These are phyloP conservation scores for Diplodia intermedia DNA, from an alignment of 2,329 filamentous ascomycete genomes.

Conservation along the genomic window DNA sequence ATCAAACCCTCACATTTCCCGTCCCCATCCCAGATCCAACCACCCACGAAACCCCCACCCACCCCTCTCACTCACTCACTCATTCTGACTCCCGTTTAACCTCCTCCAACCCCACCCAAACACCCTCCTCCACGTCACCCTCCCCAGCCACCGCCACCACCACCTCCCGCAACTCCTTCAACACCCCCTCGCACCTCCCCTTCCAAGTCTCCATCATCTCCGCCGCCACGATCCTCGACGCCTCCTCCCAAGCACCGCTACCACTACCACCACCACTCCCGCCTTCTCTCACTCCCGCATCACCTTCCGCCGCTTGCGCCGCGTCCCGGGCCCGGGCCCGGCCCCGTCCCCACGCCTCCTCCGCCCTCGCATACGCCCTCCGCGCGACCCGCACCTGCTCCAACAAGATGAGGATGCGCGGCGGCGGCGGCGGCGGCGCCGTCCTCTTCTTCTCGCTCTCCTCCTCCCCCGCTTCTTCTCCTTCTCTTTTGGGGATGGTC, in stretches of 20 bases:
- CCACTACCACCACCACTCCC: not conserved
- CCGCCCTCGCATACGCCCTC: not conserved
- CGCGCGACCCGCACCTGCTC: slow-evolving; percentile 14
- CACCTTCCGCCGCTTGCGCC: too few species aligned
- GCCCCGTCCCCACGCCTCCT: not conserved
- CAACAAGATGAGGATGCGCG: not conserved
- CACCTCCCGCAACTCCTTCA: not conserved
- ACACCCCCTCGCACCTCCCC: not conserved
- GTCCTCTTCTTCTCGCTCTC: not conserved
- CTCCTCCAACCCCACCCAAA: slow-evolving; percentile 10
- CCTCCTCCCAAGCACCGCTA: not conserved
- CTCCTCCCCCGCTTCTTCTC: too few species aligned
- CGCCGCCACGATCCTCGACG: not conserved
- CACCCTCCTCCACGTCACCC: not conserved
- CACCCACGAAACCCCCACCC: too few species aligned
- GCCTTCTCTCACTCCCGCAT: too few species aligned
- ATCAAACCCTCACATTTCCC: too few species aligned
- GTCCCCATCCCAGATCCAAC: too few species aligned
- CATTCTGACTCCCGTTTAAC: not conserved
- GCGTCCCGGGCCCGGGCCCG: too few species aligned
- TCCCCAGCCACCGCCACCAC: not conserved
- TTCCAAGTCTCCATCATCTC: not conserved
- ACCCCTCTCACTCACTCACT: not conserved
- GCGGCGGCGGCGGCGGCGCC: not conserved
- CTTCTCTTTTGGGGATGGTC: not conserved